These are phyloP conservation scores for Lactarius evosmus DNA, from an alignment of 768 basidiomycete genomes.

Conservation along the genomic window DNA sequence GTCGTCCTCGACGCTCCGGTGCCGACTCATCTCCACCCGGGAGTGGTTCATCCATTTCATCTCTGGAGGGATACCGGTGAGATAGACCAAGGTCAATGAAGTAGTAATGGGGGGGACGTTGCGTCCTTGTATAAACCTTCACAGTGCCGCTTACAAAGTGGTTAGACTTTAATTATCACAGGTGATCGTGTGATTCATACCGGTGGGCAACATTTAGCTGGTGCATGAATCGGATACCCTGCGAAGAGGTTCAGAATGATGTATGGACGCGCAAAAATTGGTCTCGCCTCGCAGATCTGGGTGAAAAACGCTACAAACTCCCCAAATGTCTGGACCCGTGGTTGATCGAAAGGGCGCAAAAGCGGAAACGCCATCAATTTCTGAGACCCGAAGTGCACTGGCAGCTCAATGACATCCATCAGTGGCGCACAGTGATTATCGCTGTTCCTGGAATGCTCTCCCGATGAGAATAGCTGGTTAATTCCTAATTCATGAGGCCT, in stretches of 20 bases:
- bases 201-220: slow-evolving; percentile 30
- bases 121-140: slow-evolving; percentile 27
- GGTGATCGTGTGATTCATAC: too few species aligned
- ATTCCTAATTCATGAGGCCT: slow-evolving; percentile 4
- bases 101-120: slow-evolving; percentile 32
- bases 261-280: too few species aligned
- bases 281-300: too few species aligned
- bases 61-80: slow-evolving; percentile 28
- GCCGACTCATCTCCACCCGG: slow-evolving; percentile 44
- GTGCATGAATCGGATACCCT: slow-evolving; percentile 31
- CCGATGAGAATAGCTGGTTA: slow-evolving; percentile 11
- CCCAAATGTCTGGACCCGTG: too few species aligned
- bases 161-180: too few species aligned
- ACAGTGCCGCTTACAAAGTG: slow-evolving; percentile 31
- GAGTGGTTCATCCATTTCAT: slow-evolving; percentile 31
- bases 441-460: slow-evolving; percentile 30
- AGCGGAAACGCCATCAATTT: too few species aligned
- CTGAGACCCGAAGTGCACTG: too few species aligned
- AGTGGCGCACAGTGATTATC: slow-evolving; percentile 30
- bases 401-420: slow-evolving; percentile 28
- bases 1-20: slow-evolving; percentile 32
- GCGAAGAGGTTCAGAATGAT: neutral
- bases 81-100: too few species aligned
- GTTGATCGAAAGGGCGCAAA: too few species aligned
- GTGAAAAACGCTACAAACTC: too few species aligned